Conservation (phyloP, 768 basidiomycete species). For the Chalciporus sphaerocephalus region DNA sequence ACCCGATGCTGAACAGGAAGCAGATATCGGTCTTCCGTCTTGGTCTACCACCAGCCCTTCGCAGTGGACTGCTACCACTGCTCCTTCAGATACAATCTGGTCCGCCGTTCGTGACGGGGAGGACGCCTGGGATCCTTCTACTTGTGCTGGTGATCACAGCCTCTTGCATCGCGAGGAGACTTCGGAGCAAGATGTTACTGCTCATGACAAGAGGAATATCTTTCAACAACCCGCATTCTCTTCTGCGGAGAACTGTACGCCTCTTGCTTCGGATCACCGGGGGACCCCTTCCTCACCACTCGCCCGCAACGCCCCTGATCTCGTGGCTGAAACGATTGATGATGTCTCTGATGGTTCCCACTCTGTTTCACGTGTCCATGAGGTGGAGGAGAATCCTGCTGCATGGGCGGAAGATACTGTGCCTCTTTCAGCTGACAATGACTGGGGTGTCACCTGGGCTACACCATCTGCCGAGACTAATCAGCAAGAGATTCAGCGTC, state of each 20-base stretch:
- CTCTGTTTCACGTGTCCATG: constrained; percentile 5
- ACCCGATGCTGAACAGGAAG: constrained; percentile 38
- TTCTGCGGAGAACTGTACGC: neutral
- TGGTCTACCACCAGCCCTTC: constrained; percentile 48
- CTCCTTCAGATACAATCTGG: constrained; percentile 42
- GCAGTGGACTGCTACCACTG: constrained; percentile 48
- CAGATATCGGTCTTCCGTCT: constrained; percentile 53
- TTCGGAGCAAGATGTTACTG: neutral
- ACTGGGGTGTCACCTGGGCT: constrained; percentile 44
- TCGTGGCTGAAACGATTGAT: constrained; percentile 21
- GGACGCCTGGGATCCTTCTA: constrained; percentile 8
- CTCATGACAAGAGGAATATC: neutral
- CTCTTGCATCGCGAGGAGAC: neutral
- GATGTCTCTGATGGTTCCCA: constrained; percentile 54
- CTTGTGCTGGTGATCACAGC: constrained; percentile 12
- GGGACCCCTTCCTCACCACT: neutral
- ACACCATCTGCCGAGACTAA: constrained; percentile 11
- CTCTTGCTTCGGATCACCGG: constrained; percentile 1
- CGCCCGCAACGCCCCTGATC: neutral
- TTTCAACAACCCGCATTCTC: neutral
- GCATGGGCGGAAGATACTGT: constrained; percentile 7
- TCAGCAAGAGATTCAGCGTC: constrained; percentile 21
- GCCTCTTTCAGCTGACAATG: constrained; percentile 11
- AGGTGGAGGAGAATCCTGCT: constrained; percentile 11
- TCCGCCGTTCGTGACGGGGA: constrained; percentile 5